Evolutionary conservation across 495 filamentous ascomycete genomes (phyloP).

Genomic region (Penicillium riverlandense): DNA sequence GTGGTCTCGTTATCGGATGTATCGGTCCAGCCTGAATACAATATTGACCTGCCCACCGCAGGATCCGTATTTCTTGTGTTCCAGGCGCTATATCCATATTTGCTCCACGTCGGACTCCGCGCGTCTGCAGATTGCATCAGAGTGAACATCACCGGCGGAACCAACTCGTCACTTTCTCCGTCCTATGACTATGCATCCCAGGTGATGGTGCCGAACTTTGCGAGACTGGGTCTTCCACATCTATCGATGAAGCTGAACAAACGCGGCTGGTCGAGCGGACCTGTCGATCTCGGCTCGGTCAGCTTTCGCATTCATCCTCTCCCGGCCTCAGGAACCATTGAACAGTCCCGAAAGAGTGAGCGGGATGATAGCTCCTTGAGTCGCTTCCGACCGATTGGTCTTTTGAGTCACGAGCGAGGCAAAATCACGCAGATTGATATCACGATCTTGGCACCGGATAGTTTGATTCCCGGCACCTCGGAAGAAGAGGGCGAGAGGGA

Average conservation of each 20-base stretch:
- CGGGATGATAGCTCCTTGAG: conserved; percentile 1
- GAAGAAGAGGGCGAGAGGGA: neutral
- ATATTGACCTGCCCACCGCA: conserved; percentile 24
- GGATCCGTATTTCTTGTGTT: conserved; percentile 60
- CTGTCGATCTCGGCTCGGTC: conserved; percentile 48
- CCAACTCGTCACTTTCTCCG: conserved; percentile 65
- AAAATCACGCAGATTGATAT: conserved; percentile 52
- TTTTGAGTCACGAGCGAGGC: conserved; percentile 27
- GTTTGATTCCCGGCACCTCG: neutral
- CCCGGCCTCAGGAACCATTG: neutral
- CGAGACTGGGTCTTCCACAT: conserved; percentile 50
- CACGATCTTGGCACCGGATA: conserved; percentile 48
- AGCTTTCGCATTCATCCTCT: conserved; percentile 53
- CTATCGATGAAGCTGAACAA: conserved; percentile 48
- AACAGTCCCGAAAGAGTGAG: neutral
- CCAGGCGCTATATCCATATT: conserved; percentile 74
- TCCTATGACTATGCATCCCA: conserved; percentile 73
- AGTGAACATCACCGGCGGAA: conserved; percentile 66
- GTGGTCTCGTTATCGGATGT: conserved; percentile 6
- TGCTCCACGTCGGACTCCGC: conserved; percentile 49
- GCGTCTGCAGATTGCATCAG: conserved; percentile 29
- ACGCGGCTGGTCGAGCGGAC: conserved; percentile 63
- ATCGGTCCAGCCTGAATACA: conserved; percentile 18
- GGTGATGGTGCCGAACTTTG: conserved; percentile 66
- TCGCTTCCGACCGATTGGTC: conserved; percentile 31